Evolutionary conservation across 2,329 filamentous ascomycete species (phyloP), one percentile per base, ranked within the genome.

Genomic region (Beauveria sp.): DNA sequence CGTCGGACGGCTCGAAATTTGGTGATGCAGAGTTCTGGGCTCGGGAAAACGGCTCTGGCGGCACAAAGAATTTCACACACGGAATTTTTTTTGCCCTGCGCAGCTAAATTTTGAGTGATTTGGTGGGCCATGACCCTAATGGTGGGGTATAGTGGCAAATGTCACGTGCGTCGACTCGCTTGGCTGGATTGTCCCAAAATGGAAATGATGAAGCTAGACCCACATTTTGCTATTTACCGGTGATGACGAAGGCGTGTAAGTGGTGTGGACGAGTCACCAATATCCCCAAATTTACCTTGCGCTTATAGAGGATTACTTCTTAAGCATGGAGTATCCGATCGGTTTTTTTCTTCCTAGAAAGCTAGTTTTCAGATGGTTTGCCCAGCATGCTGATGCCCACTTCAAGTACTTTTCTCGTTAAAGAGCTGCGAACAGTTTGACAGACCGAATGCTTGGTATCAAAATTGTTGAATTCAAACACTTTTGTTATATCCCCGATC

Each of bases 71-170:
- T 76, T 76, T 72, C 49, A 40, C 49, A 40, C 58, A 48, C 49
- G 24, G 34, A 49, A 31, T 42, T 48, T 61, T 61, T 54, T 60
- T 54, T 18, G 53, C n/a, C 54, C 48, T 54, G 40, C 26, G n/a
- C 58, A 54, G 40, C 53, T 40, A 31, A 57, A 52, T 52, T 60
- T 55, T 64, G 63, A 59, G 53, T 60, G 55, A 64, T 74, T 74
- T 75, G 71, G 73, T 75, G 74, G 74, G 72, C 71, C 70, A 69
- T 71, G 75, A 72, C 75, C 75, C 75, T 77, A 76, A 74, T 64
- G 61, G 65, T 67, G 63, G 62, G 65, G 66, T 26, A 42, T 52
- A 14, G n/a, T 20, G 38, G 54, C 12, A n/a, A 3, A 26, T 26
- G 38, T 57, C 48, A 57, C 60, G 52, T 62, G 54, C 16, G 5